Base-by-base conservation (phyloP, 2,329 filamentous ascomycete species). In the Myriosclerotinia scirpicola region DNA sequence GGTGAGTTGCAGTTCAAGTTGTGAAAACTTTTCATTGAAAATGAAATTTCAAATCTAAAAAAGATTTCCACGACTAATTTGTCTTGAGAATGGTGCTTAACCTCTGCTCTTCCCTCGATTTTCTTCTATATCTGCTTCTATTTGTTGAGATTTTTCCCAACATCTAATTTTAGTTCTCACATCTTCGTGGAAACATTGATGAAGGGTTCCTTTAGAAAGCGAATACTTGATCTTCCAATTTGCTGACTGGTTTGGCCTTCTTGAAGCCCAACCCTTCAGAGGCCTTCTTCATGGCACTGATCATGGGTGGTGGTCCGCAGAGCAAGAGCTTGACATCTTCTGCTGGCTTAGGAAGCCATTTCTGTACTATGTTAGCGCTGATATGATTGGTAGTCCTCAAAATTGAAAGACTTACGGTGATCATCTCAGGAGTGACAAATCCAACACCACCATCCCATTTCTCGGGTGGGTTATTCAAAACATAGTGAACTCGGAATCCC, bases 161-260 rank as follows among this genome's bases (percentile, higher is more conserved):
- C 5, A 22, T 48, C 12, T 36, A 17, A n/a, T 11, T 36, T 59
- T 36, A 3, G 30, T 20, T 22, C 0, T 36, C 17, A 11, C 12
- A 34, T 60, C 20, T 60, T 3, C 14, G 5, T 50, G 15, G 22
- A 15, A 26, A 11, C 46, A 22, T 50, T 36, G 58, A 8, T 3
- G 20, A 36, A 20, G n/a, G 1, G 15, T 20, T 40, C 30, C 40
- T 71, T 65, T 90, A 93, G 81, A 99, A 99, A 77, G 92, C 93
- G 82, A 99, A 99, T 73, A 99, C 92, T 80, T 98, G 95, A 79
- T 99, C 95, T 78, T 94, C 91, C 64, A 98, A 88, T 87, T 98
- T 98, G 88, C 93, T 97, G 75, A 98, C 93, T 54, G 94, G 92
- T 69, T 89, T 87, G 53, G 95, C 91, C 85, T 98, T 98, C 77